Evolutionary conservation across 148 eudicot genomes (phyloP).

Genomic region (Agrostemma githago): DNA sequence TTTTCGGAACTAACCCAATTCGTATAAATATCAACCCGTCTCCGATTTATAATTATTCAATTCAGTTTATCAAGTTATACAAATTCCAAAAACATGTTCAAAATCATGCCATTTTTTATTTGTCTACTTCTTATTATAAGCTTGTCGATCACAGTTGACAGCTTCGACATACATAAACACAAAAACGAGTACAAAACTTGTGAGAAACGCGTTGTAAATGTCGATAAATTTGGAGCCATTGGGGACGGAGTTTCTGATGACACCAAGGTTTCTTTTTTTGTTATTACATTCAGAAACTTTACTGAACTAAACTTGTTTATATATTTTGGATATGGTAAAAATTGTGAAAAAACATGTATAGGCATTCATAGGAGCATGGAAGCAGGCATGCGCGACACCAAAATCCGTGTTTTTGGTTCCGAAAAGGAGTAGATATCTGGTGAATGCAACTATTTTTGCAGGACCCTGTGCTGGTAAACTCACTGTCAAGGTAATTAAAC

Average conservation of each 20-base stretch:
- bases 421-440: constrained; percentile 10
- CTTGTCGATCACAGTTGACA: constrained; percentile 34
- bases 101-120: constrained; percentile 45
- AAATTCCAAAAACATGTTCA: constrained; percentile 19
- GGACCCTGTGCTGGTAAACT: constrained; percentile 23
- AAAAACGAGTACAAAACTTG: constrained; percentile 6
- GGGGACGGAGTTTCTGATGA: constrained; percentile 93
- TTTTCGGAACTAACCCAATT: constrained; percentile 32
- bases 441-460: constrained; percentile 10
- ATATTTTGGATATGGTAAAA: neutral
- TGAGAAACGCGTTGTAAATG: constrained; percentile 58
- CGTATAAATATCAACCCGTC: constrained; percentile 51
- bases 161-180: neutral
- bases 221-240: constrained; percentile 79
- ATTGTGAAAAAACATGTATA: constrained; percentile 15
- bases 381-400: constrained; percentile 1
- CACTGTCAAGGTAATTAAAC: constrained; percentile 7
- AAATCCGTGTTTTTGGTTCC: constrained; percentile 17
- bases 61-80: constrained; percentile 28
- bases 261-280: constrained; percentile 47
- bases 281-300: neutral
- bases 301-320: neutral
- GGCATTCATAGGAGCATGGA: constrained; percentile 50
- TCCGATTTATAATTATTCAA: constrained; percentile 32
- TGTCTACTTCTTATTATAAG: constrained; percentile 27